These are phyloP conservation scores for Mycena capillaripes DNA, from an alignment of 768 basidiomycete genomes.

Conservation along the genomic window DNA sequence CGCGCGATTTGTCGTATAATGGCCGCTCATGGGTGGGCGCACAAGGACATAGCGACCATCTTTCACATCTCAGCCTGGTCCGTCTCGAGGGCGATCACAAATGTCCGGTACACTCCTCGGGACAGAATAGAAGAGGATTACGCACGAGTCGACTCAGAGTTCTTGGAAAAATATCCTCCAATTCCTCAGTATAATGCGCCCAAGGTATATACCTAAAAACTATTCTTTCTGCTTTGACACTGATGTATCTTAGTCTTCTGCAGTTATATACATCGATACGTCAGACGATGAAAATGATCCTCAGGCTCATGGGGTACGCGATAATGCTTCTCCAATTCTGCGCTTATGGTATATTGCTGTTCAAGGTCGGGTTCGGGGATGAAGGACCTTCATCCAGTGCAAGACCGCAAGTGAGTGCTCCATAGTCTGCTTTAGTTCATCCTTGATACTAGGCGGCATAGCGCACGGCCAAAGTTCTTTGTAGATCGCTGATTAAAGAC, in stretches of 20 bases:
- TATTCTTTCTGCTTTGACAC: too few species aligned
- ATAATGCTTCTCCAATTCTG: neutral
- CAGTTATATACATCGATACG: neutral
- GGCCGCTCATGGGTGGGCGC: neutral
- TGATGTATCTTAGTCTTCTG: too few species aligned
- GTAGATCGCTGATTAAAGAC: neutral
- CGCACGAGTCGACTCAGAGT: neutral
- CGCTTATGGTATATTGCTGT: neutral
- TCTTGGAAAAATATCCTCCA: neutral
- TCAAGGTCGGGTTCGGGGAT: neutral
- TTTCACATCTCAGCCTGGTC: neutral
- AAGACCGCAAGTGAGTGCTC: neutral
- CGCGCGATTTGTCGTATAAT: conserved; percentile 13
- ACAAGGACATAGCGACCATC: neutral
- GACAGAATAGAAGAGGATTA: conserved; percentile 9
- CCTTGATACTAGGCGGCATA: neutral
- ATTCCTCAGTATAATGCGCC: too few species aligned
- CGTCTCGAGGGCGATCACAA: neutral
- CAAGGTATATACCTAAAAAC: neutral
- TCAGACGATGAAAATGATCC: neutral
- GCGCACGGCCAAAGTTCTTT: neutral
- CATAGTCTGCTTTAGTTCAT: neutral
- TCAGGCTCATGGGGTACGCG: neutral
- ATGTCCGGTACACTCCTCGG: neutral
- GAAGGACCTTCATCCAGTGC: neutral